phyloP scores from a whole-genome alignment of 805 yeast species.

The Yarrowia sp. region DNA sequence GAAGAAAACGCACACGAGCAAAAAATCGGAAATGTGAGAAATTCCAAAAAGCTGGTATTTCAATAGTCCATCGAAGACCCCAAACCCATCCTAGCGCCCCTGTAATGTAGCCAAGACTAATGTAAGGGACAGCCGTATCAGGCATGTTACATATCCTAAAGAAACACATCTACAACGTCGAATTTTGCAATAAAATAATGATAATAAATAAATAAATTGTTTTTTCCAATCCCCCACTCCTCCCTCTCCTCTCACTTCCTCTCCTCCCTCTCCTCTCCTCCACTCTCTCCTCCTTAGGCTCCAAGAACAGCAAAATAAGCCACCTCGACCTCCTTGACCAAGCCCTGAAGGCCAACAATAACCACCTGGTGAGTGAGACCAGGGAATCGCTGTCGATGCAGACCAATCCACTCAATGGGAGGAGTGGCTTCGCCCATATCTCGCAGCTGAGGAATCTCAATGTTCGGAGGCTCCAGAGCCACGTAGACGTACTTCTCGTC shows the following conservation, averaged over 20 bases:
- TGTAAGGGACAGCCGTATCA: neutral
- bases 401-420: slow-evolving; percentile 96
- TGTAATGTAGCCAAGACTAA: neutral
- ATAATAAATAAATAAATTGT: slow-evolving; percentile 1
- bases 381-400: slow-evolving; percentile 83
- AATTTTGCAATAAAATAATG: too few relatives aligned
- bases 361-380: slow-evolving; percentile 78
- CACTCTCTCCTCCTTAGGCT: neutral
- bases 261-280: neutral
- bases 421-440: slow-evolving; percentile 98
- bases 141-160: too few relatives aligned
- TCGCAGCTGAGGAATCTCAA: slow-evolving; percentile 83
- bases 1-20: too few relatives aligned
- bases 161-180: too few relatives aligned
- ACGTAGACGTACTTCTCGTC: slow-evolving; percentile 48
- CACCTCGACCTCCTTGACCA: slow-evolving; percentile 59
- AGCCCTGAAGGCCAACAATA: slow-evolving; percentile 67
- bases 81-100: too few relatives aligned
- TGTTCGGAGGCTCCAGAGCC: slow-evolving; percentile 71
- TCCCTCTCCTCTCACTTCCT: neutral
- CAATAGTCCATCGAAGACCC: too few relatives aligned
- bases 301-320: slow-evolving; percentile 14
- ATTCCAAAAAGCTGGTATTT: too few relatives aligned
- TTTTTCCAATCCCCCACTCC: too few relatives aligned
- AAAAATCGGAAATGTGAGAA: too few relatives aligned